Conservation (phyloP, 306 rosid species). For the Malus fusca region DNA sequence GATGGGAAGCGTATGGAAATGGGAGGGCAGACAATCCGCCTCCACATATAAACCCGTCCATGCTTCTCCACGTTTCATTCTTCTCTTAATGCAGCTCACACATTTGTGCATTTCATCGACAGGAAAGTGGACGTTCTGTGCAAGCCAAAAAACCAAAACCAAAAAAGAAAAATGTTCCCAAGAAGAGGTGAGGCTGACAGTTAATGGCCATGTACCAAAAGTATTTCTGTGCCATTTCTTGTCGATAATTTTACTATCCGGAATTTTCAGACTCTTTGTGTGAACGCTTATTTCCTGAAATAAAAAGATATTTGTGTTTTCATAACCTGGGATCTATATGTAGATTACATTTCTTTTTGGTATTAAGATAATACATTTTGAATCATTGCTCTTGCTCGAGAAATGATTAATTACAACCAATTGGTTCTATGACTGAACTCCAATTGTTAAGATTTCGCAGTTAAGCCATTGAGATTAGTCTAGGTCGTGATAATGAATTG, state of each 20-base stretch:
- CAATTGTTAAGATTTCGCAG: not conserved
- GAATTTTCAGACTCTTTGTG: not conserved
- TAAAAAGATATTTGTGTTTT: not conserved
- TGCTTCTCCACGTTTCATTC: not conserved
- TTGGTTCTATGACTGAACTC: not conserved
- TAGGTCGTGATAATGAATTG: too few relatives aligned
- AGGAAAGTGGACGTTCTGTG: conserved; percentile 60
- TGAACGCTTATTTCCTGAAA: not conserved
- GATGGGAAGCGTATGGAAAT: too few relatives aligned
- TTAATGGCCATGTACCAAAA: not conserved
- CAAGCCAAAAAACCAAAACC: conserved; percentile 36
- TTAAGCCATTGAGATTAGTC: too few relatives aligned
- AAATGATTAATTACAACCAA: too few relatives aligned
- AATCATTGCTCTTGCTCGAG: too few relatives aligned
- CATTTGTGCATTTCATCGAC: conserved; percentile 19
- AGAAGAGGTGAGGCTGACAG: conserved; percentile 34
- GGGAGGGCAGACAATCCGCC: too few relatives aligned
- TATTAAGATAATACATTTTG: too few relatives aligned
- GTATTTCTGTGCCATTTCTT: not conserved
- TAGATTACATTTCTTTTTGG: too few relatives aligned
- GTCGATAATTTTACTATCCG: not conserved
- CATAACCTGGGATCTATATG: too few relatives aligned
- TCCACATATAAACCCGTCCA: conserved; percentile 5
- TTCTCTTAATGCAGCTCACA: not conserved
- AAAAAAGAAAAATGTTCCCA: conserved; percentile 13